Evolutionary conservation across 805 yeast genomes (phyloP), one percentile per base, ranked within the genome.

Genomic region (Candida krabiensis): DNA sequence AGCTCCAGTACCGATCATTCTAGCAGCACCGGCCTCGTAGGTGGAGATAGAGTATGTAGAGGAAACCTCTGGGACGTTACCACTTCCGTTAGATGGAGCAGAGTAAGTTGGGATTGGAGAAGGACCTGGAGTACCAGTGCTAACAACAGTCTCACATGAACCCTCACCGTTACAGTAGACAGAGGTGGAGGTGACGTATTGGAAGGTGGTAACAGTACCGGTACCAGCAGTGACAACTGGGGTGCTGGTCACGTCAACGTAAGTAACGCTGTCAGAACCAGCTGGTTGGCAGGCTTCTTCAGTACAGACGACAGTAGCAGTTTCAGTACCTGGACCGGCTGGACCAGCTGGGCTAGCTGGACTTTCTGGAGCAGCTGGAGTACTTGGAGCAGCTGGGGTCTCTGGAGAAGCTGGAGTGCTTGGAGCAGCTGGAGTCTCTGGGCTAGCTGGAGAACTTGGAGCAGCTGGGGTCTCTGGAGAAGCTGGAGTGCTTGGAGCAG

Each of bases 141-240:
- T 32, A 16, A 42, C 37, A 9, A 16, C n/a, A 9, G 47, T 38
- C 35, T 30, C 28, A 32, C 44, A 38, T 8, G 28, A 16, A 9
- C 43, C 47, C 24, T 38, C 24, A n/a, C 27, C 9, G 26, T 38
- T 39, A 30, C 49, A 41, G 39, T 30, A 26, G 26, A 51, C 44
- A 26, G 48, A 25, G 24, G 44, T 43, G 30, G 50, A 60, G 40
- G 66, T 50, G 26, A 44, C 39, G 42, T 46, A 50, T 5, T 29
- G 28, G 44, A 30, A 40, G 12, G 69, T 55, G 22, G 68, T 62
- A 48, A 60, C 46, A 40, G 75, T 68, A 35, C 66, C 55, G 52
- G 65, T 71, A 28, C 64, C 58, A 30, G 70, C 58, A 35, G 71
- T 66, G 40, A 63, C 69, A 33, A 63, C 57, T 42, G 77, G 77